Evolutionary conservation across 352 stramenopile species (phyloP).

Genomic region (Globisporangium megalacanthum): DNA sequence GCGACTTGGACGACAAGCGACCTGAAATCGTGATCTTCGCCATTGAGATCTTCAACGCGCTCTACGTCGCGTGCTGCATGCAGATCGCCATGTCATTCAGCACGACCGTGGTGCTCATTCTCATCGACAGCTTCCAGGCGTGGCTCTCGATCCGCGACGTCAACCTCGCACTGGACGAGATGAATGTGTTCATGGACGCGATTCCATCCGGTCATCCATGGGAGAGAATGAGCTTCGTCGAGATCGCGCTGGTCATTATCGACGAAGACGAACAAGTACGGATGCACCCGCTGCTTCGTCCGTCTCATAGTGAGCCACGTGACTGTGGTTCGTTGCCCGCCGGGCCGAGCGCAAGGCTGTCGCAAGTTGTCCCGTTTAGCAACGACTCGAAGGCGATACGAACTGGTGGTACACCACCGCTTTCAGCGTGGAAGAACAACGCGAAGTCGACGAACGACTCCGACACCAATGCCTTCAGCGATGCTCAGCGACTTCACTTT

Average conservation of each 20-base stretch:
- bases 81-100: conserved; percentile 15
- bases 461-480: neutral
- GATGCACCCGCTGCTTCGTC: neutral
- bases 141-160: conserved; percentile 4
- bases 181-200: neutral
- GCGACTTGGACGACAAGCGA: conserved; percentile 16
- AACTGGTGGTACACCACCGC: neutral
- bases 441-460: neutral
- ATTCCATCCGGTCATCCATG: conserved; percentile 1
- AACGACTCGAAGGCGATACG: neutral
- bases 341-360: too few species aligned
- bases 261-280: conserved; percentile 1
- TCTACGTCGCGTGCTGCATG: conserved; percentile 21
- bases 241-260: conserved; percentile 8
- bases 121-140: conserved; percentile 1
- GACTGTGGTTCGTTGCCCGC: too few species aligned
- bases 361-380: too few species aligned
- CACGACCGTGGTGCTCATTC: conserved; percentile 9
- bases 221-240: conserved; percentile 1
- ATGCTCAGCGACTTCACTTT: conserved; percentile 1
- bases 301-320: too few species aligned
- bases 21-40: conserved; percentile 23
- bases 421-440: neutral
- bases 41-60: conserved; percentile 23
- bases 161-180: neutral